phyloP scores from a whole-genome alignment of 306 rosid species.

The Ochetophila trinervis region DNA sequence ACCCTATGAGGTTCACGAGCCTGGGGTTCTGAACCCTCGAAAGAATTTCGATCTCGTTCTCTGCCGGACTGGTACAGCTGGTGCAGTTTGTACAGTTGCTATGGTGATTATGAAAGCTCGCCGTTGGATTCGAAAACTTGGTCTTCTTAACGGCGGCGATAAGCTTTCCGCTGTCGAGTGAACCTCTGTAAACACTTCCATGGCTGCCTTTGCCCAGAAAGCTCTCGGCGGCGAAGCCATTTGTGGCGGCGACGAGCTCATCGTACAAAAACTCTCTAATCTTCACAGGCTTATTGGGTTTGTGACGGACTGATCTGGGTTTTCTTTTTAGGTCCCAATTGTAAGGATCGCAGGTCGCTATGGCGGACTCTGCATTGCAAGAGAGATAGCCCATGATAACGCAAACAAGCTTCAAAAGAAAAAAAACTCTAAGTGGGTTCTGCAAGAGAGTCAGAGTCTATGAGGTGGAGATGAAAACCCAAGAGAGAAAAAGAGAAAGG shows the following conservation, averaged over 20 bases:
- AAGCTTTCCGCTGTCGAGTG: slow-evolving; percentile 55
- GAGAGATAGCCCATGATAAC: slow-evolving; percentile 65
- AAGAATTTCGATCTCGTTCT: slow-evolving; percentile 93
- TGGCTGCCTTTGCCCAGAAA: slow-evolving; percentile 89
- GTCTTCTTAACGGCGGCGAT: slow-evolving; percentile 74
- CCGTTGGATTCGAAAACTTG: slow-evolving; percentile 22
- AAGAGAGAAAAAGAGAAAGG: not conserved
- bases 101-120: slow-evolving; percentile 17
- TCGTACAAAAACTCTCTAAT: slow-evolving; percentile 45
- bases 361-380: slow-evolving; percentile 76
- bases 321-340: slow-evolving; percentile 46
- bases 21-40: slow-evolving; percentile 54
- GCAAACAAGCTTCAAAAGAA: not conserved
- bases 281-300: slow-evolving; percentile 9
- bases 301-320: not conserved
- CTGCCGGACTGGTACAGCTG: slow-evolving; percentile 52
- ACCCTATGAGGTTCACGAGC: slow-evolving; percentile 77
- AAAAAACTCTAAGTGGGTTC: not conserved
- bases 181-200: slow-evolving; percentile 71
- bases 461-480: not conserved
- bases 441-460: too few species aligned
- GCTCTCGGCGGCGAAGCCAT: slow-evolving; percentile 53
- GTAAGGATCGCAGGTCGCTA: slow-evolving; percentile 63
- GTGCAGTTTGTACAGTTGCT: slow-evolving; percentile 36
- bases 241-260: slow-evolving; percentile 56